A percentile compares a stretch with the other conserved stretches of the same genome.
phyloP scores from a whole-genome alignment of 441 rosid species.

The Populus tomentosa region DNA sequence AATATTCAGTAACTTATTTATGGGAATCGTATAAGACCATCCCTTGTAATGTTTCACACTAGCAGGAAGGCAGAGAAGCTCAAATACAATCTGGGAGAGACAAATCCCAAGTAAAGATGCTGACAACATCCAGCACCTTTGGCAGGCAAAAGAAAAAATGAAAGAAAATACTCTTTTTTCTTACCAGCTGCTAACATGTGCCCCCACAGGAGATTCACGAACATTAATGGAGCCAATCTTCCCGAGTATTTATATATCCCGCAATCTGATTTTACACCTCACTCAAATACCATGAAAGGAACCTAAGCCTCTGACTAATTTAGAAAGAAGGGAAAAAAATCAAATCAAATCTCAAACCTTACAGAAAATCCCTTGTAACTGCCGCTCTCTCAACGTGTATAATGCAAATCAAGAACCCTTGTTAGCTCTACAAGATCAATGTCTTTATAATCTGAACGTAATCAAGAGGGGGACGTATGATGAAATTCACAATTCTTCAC shows the following conservation, averaged over 20 bases:
- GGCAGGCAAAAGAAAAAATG: conserved; percentile 30
- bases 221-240: too few species aligned
- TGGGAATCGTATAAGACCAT: conserved; percentile 24
- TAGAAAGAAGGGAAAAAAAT: too few species aligned
- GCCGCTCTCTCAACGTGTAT: conserved; percentile 37
- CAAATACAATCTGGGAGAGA: conserved; percentile 36
- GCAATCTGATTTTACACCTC: too few species aligned
- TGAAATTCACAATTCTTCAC: conserved; percentile 35
- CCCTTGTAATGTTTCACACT: conserved; percentile 46
- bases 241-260: too few species aligned
- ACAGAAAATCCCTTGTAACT: too few species aligned
- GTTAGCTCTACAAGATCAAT: conserved; percentile 39
- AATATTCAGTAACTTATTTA: conserved; percentile 40
- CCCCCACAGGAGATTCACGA: too few species aligned
- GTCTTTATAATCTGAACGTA: conserved; percentile 30
- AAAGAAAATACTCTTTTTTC: too few species aligned
- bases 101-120: conserved; percentile 29
- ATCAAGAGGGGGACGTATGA: conserved; percentile 28
- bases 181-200: too few species aligned
- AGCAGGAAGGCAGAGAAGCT: conserved; percentile 33
- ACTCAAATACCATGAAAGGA: too few species aligned
- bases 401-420: conserved; percentile 34
- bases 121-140: conserved; percentile 33
- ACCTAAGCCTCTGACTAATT: too few species aligned
- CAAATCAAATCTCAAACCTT: too few species aligned